phyloP scores from a whole-genome alignment of 2,329 filamentous ascomycete genomes.

The Paramyrothecium sp. region DNA sequence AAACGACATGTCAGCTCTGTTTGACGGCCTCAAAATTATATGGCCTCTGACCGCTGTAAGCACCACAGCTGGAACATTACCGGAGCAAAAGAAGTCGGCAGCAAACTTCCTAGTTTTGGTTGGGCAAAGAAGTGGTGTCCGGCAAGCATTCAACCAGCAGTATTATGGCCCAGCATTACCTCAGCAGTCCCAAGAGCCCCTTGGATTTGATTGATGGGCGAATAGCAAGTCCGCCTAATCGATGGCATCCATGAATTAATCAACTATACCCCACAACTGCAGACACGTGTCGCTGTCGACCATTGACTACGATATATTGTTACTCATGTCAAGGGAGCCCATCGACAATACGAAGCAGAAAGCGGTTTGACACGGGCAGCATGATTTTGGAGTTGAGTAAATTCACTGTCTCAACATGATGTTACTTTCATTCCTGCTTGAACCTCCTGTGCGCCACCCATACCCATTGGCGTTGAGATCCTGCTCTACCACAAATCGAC shows the following conservation, averaged over 20 bases:
- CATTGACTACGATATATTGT: no score
- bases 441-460: background rate
- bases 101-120: slow-evolving; percentile 26
- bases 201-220: slow-evolving; percentile 8
- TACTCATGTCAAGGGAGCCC: no score
- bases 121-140: slow-evolving; percentile 33
- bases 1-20: slow-evolving; percentile 25
- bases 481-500: background rate
- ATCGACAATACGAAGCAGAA: no score
- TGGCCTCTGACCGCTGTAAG: slow-evolving; percentile 35
- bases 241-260: no score
- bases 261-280: no score
- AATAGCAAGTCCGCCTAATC: no score
- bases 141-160: slow-evolving; percentile 29
- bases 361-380: no score
- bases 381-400: no score
- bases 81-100: slow-evolving; percentile 25
- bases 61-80: slow-evolving; percentile 22
- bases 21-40: slow-evolving; percentile 34
- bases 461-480: background rate
- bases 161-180: slow-evolving; percentile 17
- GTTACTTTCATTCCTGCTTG: background rate
- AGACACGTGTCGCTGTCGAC: no score
- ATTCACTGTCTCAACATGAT: no score
- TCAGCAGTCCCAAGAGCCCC: slow-evolving; percentile 21